These are phyloP conservation scores for Phlebopus sp. DNA, from an alignment of 1,284 basidiomycete species.

Conservation along the genomic window DNA sequence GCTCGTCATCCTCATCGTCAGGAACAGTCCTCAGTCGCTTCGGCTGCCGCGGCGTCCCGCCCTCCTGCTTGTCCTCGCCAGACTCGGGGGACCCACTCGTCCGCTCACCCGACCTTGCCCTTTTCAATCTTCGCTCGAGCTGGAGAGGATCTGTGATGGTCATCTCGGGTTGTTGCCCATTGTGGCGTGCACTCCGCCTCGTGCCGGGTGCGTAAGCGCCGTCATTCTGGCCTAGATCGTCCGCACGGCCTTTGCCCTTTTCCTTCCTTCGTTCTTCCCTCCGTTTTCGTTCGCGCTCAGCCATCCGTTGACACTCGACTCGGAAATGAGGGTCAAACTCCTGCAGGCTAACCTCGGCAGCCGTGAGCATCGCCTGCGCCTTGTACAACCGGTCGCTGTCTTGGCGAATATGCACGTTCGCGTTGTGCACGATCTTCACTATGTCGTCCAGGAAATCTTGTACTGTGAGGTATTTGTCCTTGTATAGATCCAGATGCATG, in stretches of 20 bases:
- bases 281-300: conserved; percentile 71
- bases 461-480: conserved; percentile 85
- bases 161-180: conserved; percentile 68
- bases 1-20: conserved; percentile 46
- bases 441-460: conserved; percentile 88
- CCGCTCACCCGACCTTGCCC: conserved; percentile 62
- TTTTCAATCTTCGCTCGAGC: conserved; percentile 69
- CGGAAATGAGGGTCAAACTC: conserved; percentile 85
- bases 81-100: conserved; percentile 53
- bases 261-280: conserved; percentile 56
- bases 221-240: conserved; percentile 26
- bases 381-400: conserved; percentile 79
- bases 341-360: conserved; percentile 83
- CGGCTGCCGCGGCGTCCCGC: conserved; percentile 35
- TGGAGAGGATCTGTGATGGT: conserved; percentile 67
- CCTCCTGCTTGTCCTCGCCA: conserved; percentile 45
- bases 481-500: conserved; percentile 87
- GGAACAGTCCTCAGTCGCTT: conserved; percentile 55
- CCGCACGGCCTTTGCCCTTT: conserved; percentile 35
- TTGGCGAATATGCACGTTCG: conserved; percentile 58
- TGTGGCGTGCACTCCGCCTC: conserved; percentile 67
- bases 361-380: conserved; percentile 88
- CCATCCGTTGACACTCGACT: conserved; percentile 88
- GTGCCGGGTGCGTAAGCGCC: conserved; percentile 41
- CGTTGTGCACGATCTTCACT: conserved; percentile 87